A percentile compares a stretch with the other conserved stretches of the same genome.
Conservation (phyloP, 2,329 filamentous ascomycete genomes). For the Seiridium unicorne region DNA sequence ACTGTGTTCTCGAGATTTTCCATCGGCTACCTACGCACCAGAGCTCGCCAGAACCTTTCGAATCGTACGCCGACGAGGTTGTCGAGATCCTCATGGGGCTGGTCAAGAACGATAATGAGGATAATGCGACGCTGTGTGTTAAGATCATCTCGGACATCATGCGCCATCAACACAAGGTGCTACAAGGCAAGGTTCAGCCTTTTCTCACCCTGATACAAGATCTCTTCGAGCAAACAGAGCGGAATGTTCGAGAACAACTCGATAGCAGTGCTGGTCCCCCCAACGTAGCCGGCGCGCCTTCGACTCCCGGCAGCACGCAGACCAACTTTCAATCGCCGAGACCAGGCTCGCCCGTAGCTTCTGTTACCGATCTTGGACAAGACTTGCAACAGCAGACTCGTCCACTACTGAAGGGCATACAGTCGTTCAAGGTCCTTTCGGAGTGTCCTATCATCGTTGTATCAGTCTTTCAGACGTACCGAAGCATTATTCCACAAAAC, state of each 20-base stretch:
- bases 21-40: slow-evolving; percentile 75
- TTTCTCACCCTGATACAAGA: slow-evolving; percentile 93
- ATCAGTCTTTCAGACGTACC: slow-evolving; percentile 94
- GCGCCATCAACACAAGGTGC: slow-evolving; percentile 83
- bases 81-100: slow-evolving; percentile 88
- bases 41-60: slow-evolving; percentile 76
- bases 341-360: slow-evolving; percentile 84
- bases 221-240: slow-evolving; percentile 92
- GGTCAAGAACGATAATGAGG: slow-evolving; percentile 91
- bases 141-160: slow-evolving; percentile 98
- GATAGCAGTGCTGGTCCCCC: slow-evolving; percentile 67
- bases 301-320: slow-evolving; percentile 63
- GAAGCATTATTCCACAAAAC: slow-evolving; percentile 74
- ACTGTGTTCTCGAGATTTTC: slow-evolving; percentile 90
- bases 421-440: slow-evolving; percentile 96
- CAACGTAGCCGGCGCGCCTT: slow-evolving; percentile 57
- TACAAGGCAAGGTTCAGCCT: slow-evolving; percentile 76
- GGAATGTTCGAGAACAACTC: slow-evolving; percentile 91
- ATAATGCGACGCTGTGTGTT: slow-evolving; percentile 97
- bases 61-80: slow-evolving; percentile 83
- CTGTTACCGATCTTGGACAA: slow-evolving; percentile 75
- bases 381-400: slow-evolving; percentile 80
- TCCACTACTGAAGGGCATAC: slow-evolving; percentile 87
- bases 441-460: slow-evolving; percentile 99
- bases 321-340: slow-evolving; percentile 83